A percentile compares a stretch with the other conserved stretches of the same genome.
Evolutionary conservation across 2,329 filamentous ascomycete species (phyloP).

Genomic region (Phymatotrichopsis omnivora): DNA sequence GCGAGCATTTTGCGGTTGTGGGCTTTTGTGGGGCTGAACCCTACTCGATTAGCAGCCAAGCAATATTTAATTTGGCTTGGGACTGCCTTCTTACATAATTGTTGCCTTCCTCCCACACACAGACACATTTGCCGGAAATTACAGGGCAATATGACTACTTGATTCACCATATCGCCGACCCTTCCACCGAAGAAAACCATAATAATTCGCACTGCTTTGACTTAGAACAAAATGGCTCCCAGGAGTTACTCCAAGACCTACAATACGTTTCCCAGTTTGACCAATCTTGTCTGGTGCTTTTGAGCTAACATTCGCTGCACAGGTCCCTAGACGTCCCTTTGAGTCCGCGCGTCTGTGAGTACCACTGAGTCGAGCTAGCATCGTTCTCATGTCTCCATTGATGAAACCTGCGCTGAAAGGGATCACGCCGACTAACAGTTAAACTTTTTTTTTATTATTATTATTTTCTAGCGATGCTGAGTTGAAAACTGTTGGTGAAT

Average conservation of each 20-base stretch:
- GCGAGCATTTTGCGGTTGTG: too few relatives aligned
- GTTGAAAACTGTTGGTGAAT: constrained; percentile 99
- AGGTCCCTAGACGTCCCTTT: constrained; percentile 52
- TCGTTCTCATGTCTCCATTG: constrained; percentile 69
- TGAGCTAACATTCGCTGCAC: constrained; percentile 35
- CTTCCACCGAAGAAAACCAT: too few relatives aligned
- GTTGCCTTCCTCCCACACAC: too few relatives aligned
- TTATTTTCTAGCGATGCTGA: constrained; percentile 76
- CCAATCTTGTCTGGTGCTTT: constrained; percentile 20
- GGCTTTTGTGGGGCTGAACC: too few relatives aligned
- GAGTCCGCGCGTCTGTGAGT: constrained; percentile 99
- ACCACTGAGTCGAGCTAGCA: constrained; percentile 98
- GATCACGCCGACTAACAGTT: not conserved
- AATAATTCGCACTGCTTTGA: constrained; percentile 13
- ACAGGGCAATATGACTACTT: too few relatives aligned
- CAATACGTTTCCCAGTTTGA: constrained; percentile 46
- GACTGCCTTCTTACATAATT: too few relatives aligned
- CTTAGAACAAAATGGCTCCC: constrained; percentile 26
- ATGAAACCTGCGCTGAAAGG: not conserved
- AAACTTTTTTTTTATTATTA: constrained; percentile 51
- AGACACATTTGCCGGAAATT: too few relatives aligned
- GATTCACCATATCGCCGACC: too few relatives aligned
- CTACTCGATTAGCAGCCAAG: too few relatives aligned
- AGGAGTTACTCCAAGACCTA: constrained; percentile 97
- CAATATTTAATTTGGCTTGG: too few relatives aligned